Evolutionary conservation across 176 grass and related monocot species (phyloP), one percentile per base, ranked within the genome.

Genomic region (Oryza meyeriana): DNA sequence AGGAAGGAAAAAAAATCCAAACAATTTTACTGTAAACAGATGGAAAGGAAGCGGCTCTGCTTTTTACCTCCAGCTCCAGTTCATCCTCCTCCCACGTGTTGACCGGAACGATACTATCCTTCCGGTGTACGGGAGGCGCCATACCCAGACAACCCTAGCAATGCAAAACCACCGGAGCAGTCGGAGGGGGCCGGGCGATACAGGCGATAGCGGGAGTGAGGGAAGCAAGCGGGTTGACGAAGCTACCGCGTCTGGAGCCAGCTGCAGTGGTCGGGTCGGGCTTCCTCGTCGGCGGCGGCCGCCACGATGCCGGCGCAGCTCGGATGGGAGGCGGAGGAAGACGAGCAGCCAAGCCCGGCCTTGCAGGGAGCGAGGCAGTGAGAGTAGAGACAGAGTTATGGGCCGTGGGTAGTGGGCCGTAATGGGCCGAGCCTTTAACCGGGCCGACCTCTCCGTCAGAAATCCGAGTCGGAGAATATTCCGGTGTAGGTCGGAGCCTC

Each of bases 101-200:
- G 28, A 79, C 36, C 57, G 42, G 59, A 33, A 66, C 27, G 1
- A 14, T 39, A 66, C 14, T 74, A 27, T 25, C 30, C 5, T 74
- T 32, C 73, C 63, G 40, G 13, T 81, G 42, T 70, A 55, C 73
- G 5, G 71, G 67, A 65, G 72, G 8, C 11, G 16, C 78, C 81
- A 83, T 88, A 29, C 17, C 57, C 78, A 64, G 41, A 14, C 27
- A 81, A 58, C 61, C 72, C 72, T 71, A 39, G 77, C 32, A n/a
- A n/a, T 48, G 45, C 45, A 81, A 58, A 70, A 38, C 11, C 38
- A 79, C 42, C 36, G 25, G 26, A 42, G 59, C 75, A 18, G 36
- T 8, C 52, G n/a, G 5, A 36, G 45, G 26, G 38, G 17, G 17
- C 40, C 11, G 76, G 28, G 63, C 24, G 48, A 30, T 36, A 27